Base-by-base conservation (phyloP, 2,329 filamentous ascomycete species). In the Colletotrichum lindemuthianum region DNA sequence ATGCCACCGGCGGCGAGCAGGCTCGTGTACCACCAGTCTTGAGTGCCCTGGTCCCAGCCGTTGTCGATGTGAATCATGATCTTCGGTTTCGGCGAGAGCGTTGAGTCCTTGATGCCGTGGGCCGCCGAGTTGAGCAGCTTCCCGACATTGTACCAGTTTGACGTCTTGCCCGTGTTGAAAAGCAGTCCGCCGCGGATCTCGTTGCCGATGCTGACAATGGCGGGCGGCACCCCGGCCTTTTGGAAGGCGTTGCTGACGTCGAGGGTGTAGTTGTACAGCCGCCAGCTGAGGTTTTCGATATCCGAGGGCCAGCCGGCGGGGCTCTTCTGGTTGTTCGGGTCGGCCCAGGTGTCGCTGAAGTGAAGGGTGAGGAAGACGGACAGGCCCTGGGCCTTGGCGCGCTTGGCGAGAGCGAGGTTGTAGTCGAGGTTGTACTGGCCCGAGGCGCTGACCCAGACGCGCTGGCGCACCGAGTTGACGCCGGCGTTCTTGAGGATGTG, bases 31-130 rank as follows among this genome's bases (percentile, higher is more conserved):
- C 86, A 91, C 78, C 82, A 88, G 66, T 89, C 77, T 72, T 92
- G 89, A 3, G 84, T 84, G 4, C 76, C 79, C 87, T 86, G 91
- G 67, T 90, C 83, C 88, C 89, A 93, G n/a, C 90, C 90, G 71
- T 91, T 90, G 74, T 92, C 89, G 4, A 92, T 81, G 71, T 92
- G 90, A 44, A 92, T 85, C 87, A 92, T 88, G 74, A 92, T 91
- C 72, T 88, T 85, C 2, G 90, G 88, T 67, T 84, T 82, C 0
- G 83, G 80, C 44, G 74, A 74, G 33, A 90, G 77, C 3, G 75
- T 78, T 5, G 86, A 89, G 70, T 90, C 87, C 70, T 88, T 90
- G 70, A 93, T 82, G 2, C 86, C 90, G 61, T 80, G 84, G 0
- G 86, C 81, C 0, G 87, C 90, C 7, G 87, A 88, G 71, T 90